A percentile compares a stretch with the other conserved stretches of the same genome.
These are phyloP conservation scores for Populus deltoides DNA, from an alignment of 345 rosid genomes.

Conservation along the genomic window DNA sequence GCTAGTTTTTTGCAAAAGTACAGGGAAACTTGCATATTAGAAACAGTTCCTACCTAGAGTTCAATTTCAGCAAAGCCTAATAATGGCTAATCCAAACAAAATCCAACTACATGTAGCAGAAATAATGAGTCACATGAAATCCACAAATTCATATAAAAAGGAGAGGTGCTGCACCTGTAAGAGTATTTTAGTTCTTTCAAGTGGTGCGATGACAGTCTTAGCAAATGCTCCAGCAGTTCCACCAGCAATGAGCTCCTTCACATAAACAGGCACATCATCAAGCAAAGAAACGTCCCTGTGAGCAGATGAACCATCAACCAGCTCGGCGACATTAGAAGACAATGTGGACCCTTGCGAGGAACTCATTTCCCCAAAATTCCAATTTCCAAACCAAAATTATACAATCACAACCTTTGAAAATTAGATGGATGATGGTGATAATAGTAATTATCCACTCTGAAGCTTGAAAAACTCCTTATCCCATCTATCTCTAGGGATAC, in stretches of 20 bases:
- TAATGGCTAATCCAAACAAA: neutral
- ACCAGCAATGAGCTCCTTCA: conserved; percentile 86
- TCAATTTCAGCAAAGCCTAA: neutral
- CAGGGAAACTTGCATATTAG: neutral
- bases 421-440: neutral
- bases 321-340: conserved; percentile 54
- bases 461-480: conserved; percentile 65
- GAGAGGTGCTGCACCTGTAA: conserved; percentile 59
- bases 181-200: conserved; percentile 83
- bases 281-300: conserved; percentile 34
- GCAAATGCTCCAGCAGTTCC: conserved; percentile 96
- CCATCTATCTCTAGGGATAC: conserved; percentile 81
- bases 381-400: conserved; percentile 15
- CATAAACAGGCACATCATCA: conserved; percentile 74
- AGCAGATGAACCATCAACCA: conserved; percentile 58
- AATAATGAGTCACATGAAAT: neutral
- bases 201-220: conserved; percentile 88
- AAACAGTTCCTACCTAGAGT: neutral
- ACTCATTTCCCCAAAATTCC: conserved; percentile 37
- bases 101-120: neutral
- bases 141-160: neutral
- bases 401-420: conserved; percentile 1
- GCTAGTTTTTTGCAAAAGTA: neutral
- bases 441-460: conserved; percentile 47
- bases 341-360: conserved; percentile 75